phyloP scores from a whole-genome alignment of 2,329 filamentous ascomycete genomes.

The Venturia pyrina region DNA sequence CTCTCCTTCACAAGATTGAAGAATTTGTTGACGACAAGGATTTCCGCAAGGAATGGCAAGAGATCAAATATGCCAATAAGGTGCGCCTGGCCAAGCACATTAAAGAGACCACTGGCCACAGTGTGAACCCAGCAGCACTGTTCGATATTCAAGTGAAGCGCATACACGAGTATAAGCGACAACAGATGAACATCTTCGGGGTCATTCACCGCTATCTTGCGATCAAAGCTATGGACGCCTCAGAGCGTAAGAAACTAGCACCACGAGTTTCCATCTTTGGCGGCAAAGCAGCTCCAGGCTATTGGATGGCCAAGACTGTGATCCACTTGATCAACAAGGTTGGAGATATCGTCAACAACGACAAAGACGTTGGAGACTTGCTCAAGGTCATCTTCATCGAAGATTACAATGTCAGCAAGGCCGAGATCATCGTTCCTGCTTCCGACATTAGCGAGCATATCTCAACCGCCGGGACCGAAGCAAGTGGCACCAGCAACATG shows the following conservation, averaged over 20 bases:
- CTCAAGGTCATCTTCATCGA: constrained; percentile 96
- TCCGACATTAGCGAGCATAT: constrained; percentile 98
- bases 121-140: constrained; percentile 75
- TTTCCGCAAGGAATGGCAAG: constrained; percentile 90
- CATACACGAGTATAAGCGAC: constrained; percentile 98
- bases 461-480: constrained; percentile 91
- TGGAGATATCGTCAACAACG: constrained; percentile 81
- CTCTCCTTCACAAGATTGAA: constrained; percentile 76
- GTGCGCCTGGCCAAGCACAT: constrained; percentile 85
- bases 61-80: constrained; percentile 97
- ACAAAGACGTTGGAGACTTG: constrained; percentile 81
- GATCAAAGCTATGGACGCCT: constrained; percentile 74
- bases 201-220: constrained; percentile 89
- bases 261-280: constrained; percentile 94
- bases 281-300: constrained; percentile 93
- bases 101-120: constrained; percentile 66
- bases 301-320: constrained; percentile 99
- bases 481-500: constrained; percentile 91
- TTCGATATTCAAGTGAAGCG: constrained; percentile 99
- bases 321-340: constrained; percentile 96
- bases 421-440: constrained; percentile 88
- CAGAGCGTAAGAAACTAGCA: constrained; percentile 75
- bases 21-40: constrained; percentile 71
- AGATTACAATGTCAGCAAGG: constrained; percentile 99
- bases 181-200: constrained; percentile 98